Percentiles rank a stretch among this genome's conserved stretches.
Evolutionary conservation across 345 rosid species (phyloP).

Genomic region (Brassica rapa): DNA sequence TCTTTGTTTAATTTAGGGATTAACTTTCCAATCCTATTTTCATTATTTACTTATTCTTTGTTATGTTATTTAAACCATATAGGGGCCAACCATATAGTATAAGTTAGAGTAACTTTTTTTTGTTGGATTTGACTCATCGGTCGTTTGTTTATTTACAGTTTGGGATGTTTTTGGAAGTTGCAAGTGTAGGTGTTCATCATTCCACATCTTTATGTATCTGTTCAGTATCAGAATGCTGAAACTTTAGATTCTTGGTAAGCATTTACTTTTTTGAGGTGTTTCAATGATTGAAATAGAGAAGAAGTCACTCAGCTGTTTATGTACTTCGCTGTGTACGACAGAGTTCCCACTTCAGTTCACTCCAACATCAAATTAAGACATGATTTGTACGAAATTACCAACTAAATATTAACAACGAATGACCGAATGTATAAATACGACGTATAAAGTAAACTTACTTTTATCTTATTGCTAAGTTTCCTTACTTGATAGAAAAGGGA

Average conservation of each 20-base stretch:
- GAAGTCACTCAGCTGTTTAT: slow-evolving; percentile 22
- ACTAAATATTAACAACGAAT: slow-evolving; percentile 15
- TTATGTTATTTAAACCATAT: too few species aligned
- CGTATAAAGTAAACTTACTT: not conserved
- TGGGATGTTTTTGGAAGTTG: not conserved
- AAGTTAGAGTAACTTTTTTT: not conserved
- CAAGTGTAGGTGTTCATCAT: not conserved
- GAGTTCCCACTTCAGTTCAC: slow-evolving; percentile 33
- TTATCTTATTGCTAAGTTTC: not conserved
- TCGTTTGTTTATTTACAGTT: not conserved
- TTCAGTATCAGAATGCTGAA: not conserved
- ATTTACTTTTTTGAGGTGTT: slow-evolving; percentile 31
- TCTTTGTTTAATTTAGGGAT: not conserved
- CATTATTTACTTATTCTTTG: not conserved
- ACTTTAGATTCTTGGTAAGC: slow-evolving; percentile 1
- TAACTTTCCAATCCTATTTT: not conserved
- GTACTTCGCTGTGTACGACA: slow-evolving; percentile 39
- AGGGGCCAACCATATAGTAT: too few species aligned
- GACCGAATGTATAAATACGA: slow-evolving; percentile 4
- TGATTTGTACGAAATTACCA: slow-evolving; percentile 28
- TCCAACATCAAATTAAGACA: slow-evolving; percentile 8
- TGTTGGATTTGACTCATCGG: not conserved
- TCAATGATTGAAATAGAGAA: slow-evolving; percentile 36
- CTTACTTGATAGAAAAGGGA: not conserved
- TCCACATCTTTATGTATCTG: not conserved